Percentiles rank a stretch among this genome's conserved stretches.
phyloP scores from a whole-genome alignment of 495 filamentous ascomycete genomes.

The Amphirosellinia nigrospora region DNA sequence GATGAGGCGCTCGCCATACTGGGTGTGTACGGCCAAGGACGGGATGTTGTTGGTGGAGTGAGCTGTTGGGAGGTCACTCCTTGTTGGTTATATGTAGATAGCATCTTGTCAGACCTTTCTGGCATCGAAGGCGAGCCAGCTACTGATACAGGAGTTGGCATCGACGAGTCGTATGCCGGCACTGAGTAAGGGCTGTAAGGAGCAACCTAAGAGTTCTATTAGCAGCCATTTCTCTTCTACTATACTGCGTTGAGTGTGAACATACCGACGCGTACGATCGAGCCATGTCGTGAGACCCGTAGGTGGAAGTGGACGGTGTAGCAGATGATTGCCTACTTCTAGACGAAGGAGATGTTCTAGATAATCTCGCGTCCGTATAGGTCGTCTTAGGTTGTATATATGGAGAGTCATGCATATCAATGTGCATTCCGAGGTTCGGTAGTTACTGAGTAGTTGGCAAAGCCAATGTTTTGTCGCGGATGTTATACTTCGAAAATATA shows the following conservation, averaged over 20 bases:
- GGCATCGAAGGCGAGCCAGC: slow-evolving; percentile 51
- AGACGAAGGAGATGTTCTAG: slow-evolving; percentile 31
- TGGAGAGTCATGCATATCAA: slow-evolving; percentile 36
- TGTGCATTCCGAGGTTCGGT: slow-evolving; percentile 10
- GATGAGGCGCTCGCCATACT: slow-evolving; percentile 41
- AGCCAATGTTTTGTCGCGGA: slow-evolving; percentile 9
- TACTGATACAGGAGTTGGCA: slow-evolving; percentile 54
- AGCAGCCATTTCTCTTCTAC: slow-evolving; percentile 24
- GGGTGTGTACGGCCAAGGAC: slow-evolving; percentile 43
- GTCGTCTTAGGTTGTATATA: slow-evolving; percentile 32
- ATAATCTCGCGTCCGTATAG: slow-evolving; percentile 38
- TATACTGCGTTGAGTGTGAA: background rate
- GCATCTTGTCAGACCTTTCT: slow-evolving; percentile 46
- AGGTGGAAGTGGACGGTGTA: slow-evolving; percentile 33
- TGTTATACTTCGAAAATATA: slow-evolving; percentile 24
- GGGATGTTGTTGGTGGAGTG: slow-evolving; percentile 52
- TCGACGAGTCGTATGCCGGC: slow-evolving; percentile 47
- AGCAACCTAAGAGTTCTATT: slow-evolving; percentile 40
- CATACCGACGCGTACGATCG: slow-evolving; percentile 39
- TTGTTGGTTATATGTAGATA: slow-evolving; percentile 44
- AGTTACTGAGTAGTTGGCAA: slow-evolving; percentile 24
- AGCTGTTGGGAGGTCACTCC: slow-evolving; percentile 44
- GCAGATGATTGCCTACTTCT: slow-evolving; percentile 32
- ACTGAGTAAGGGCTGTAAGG: slow-evolving; percentile 52
- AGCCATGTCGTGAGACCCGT: slow-evolving; percentile 36